Base-by-base conservation (phyloP, 1,284 basidiomycete genomes). In the Leccinum pachyderme region DNA sequence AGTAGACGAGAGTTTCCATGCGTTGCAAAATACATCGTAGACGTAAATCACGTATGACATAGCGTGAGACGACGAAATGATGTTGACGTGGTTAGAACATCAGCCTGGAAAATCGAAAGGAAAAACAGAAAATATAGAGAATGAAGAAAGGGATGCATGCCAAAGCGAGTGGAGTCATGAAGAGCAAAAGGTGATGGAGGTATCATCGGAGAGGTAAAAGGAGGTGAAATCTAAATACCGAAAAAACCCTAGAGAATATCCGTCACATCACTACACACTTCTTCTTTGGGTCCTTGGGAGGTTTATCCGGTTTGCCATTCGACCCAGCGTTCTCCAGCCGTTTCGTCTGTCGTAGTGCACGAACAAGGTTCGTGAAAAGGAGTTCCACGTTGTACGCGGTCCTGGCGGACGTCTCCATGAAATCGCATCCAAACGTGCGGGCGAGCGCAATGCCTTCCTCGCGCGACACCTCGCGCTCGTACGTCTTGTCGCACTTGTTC, bases 381-480 rank as follows among this genome's bases (percentile, higher is more conserved):
- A 87, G 83, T 72, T 99, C 95, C 59, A 99, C 97, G 71, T 98
- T 98, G 68, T 91, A 83, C 49, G 95, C 88, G 51, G 92, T 94
- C 79, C 97, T 97, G 45, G 96, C 97, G 33, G 91, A 94, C 35
- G 96, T 96, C 75, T 98, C 96, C 73, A 95, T 91, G 73, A 98
- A 98, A 55, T 91, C 89, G 78, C 95, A 98, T 32, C 92, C 93
- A 68, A 96, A 92, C 55, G 85, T 81, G 63, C 87, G 83, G 28
- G 97, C 96, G 59, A 98, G 77, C 22, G 84, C 84, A 18, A 83
- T 81, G 4, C 95, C 97, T 72, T 98, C 96, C 70, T 94, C 90
- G 58, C 83, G 83, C 43, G 90, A 89, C 8, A 96, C 93, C 68
- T 95, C 92, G 44, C 93, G 85, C 65, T 91, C 88, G 63, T 86